Conservation (phyloP, 2,329 filamentous ascomycete genomes). For the Fusarium poae region DNA sequence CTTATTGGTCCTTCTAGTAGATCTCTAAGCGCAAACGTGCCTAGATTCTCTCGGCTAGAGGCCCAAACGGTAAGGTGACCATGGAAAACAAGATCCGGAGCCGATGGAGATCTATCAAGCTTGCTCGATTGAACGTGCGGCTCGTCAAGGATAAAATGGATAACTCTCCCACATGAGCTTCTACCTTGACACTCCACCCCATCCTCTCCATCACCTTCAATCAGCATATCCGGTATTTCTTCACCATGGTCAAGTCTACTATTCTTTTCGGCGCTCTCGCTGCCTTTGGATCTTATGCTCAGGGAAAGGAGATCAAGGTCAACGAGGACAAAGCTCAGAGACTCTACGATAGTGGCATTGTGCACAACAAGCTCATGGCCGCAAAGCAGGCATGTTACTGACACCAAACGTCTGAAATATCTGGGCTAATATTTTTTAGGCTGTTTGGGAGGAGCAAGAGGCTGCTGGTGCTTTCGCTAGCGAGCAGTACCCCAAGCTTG, state of each 20-base stretch:
- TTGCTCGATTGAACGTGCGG: background rate
- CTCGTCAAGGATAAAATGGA: constrained; percentile 3
- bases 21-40: background rate
- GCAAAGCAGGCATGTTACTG: constrained; percentile 17
- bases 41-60: background rate
- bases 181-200: background rate
- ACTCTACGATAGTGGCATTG: constrained; percentile 38
- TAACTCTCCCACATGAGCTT: background rate
- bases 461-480: constrained; percentile 54
- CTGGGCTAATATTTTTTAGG: constrained; percentile 34
- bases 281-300: constrained; percentile 11
- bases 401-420: accelerated
- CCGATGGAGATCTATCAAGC: background rate
- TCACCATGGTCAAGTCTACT: constrained; percentile 42
- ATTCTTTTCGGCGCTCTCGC: constrained; percentile 31
- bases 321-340: constrained; percentile 23
- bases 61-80: constrained; percentile 3
- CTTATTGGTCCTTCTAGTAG: constrained; percentile 13
- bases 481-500: constrained; percentile 54
- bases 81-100: background rate
- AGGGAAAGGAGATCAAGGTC: constrained; percentile 40
- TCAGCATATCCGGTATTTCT: background rate
- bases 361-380: constrained; percentile 42
- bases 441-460: constrained; percentile 52
- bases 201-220: background rate